Evolutionary conservation across 768 basidiomycete genomes (phyloP).

Genomic region (Terana coerulea): DNA sequence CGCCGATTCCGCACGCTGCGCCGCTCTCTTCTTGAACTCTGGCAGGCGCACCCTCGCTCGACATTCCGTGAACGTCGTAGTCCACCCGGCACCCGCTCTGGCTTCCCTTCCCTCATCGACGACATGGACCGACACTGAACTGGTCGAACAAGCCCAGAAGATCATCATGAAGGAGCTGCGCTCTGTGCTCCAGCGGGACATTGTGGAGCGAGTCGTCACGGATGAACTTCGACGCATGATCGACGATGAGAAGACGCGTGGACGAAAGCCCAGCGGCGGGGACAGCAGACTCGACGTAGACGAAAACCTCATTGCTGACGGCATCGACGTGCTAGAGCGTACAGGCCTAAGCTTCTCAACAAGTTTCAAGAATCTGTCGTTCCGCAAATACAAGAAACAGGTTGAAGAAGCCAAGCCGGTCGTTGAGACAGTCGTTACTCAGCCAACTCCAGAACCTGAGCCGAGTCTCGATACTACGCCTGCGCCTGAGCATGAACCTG

Average conservation of each 20-base stretch:
- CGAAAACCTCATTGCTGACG: too few species aligned
- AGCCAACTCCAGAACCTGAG: background rate
- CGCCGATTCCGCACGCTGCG: slow-evolving; percentile 58
- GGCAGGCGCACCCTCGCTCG: slow-evolving; percentile 51
- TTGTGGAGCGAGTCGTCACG: slow-evolving; percentile 57
- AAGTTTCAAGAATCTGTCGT: slow-evolving; percentile 36
- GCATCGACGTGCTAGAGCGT: too few species aligned
- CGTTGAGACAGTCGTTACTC: slow-evolving; percentile 6
- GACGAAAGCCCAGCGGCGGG: slow-evolving; percentile 35
- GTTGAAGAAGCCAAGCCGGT: slow-evolving; percentile 29
- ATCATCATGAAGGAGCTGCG: slow-evolving; percentile 56
- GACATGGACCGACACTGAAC: slow-evolving; percentile 48
- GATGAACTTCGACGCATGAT: slow-evolving; percentile 50
- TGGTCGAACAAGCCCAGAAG: slow-evolving; percentile 52
- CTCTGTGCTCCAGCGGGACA: slow-evolving; percentile 56
- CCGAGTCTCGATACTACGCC: background rate
- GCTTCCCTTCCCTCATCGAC: slow-evolving; percentile 35
- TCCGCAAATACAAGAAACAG: slow-evolving; percentile 39
- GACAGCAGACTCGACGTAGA: too few species aligned
- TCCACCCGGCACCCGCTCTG: slow-evolving; percentile 37
- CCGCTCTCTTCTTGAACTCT: slow-evolving; percentile 57
- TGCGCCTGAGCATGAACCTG: background rate
- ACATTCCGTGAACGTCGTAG: slow-evolving; percentile 54
- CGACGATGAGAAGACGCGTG: slow-evolving; percentile 46
- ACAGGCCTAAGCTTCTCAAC: slow-evolving; percentile 26